Conservation (phyloP, 257 asterid species). For the Rhazya stricta region DNA sequence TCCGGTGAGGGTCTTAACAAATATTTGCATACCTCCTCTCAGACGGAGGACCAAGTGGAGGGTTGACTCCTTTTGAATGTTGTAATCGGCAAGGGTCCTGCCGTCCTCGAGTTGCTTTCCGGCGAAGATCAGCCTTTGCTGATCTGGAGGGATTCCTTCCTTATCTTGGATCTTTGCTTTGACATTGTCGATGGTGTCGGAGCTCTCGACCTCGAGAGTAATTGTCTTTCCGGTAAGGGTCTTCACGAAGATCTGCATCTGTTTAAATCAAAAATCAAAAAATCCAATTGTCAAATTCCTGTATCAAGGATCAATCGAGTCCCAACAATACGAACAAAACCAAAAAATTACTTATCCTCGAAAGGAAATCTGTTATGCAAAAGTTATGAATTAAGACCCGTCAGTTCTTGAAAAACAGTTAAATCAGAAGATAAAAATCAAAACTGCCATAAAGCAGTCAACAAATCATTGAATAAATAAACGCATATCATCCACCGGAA, state of each 20-base stretch:
- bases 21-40: constrained; percentile 33
- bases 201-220: constrained; percentile 37
- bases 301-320: too few species aligned
- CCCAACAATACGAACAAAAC: too few species aligned
- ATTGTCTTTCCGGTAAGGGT: constrained; percentile 52
- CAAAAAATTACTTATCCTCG: too few species aligned
- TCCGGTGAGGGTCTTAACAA: constrained; percentile 36
- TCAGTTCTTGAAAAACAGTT: too few species aligned
- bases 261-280: neutral
- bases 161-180: constrained; percentile 35
- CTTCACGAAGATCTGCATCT: constrained; percentile 69
- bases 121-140: constrained; percentile 22
- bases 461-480: too few species aligned
- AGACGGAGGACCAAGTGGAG: constrained; percentile 21
- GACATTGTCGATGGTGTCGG: constrained; percentile 42
- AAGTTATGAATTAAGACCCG: too few species aligned
- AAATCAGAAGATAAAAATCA: too few species aligned
- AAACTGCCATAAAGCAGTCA: too few species aligned
- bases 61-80: constrained; percentile 19
- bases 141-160: constrained; percentile 21
- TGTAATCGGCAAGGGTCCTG: constrained; percentile 17
- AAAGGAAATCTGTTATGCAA: too few species aligned
- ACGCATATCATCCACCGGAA: too few species aligned
- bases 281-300: neutral
- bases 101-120: constrained; percentile 16